Conservation (phyloP, 2,329 filamentous ascomycete genomes). For the Stemphylium lycopersici region DNA sequence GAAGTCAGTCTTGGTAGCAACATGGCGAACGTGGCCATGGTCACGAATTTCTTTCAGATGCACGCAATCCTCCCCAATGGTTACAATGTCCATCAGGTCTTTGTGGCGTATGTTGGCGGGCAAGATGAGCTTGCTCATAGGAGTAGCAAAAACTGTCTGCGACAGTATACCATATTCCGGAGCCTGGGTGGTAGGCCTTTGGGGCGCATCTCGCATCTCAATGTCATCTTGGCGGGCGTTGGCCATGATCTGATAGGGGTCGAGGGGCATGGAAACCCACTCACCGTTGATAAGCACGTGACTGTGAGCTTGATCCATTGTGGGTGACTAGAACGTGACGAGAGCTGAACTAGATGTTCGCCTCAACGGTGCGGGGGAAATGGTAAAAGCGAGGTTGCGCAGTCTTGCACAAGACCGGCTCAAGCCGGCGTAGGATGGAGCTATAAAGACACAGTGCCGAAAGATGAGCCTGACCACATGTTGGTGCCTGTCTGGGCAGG, state of each 20-base stretch:
- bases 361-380: conserved; percentile 9
- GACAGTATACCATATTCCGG: conserved; percentile 76
- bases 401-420: conserved; percentile 9
- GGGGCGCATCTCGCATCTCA: conserved; percentile 30
- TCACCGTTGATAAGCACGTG: conserved; percentile 39
- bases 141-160: conserved; percentile 77
- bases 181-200: conserved; percentile 44
- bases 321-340: neutral
- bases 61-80: conserved; percentile 82
- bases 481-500: conserved; percentile 23
- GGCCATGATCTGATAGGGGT: conserved; percentile 53
- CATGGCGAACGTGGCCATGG: conserved; percentile 73
- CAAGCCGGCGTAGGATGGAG: conserved; percentile 8
- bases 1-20: conserved; percentile 82
- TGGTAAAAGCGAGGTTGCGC: conserved; percentile 1
- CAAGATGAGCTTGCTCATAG: conserved; percentile 76
- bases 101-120: conserved; percentile 77
- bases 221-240: conserved; percentile 36
- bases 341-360: conserved; percentile 1
- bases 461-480: conserved; percentile 20
- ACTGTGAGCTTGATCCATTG: conserved; percentile 40
- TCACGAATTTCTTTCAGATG: conserved; percentile 77
- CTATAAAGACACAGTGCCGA: conserved; percentile 14
- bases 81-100: conserved; percentile 79
- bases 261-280: conserved; percentile 43